Base-by-base conservation (phyloP, 768 basidiomycete genomes). In the Macrolepiota albuminosa region DNA sequence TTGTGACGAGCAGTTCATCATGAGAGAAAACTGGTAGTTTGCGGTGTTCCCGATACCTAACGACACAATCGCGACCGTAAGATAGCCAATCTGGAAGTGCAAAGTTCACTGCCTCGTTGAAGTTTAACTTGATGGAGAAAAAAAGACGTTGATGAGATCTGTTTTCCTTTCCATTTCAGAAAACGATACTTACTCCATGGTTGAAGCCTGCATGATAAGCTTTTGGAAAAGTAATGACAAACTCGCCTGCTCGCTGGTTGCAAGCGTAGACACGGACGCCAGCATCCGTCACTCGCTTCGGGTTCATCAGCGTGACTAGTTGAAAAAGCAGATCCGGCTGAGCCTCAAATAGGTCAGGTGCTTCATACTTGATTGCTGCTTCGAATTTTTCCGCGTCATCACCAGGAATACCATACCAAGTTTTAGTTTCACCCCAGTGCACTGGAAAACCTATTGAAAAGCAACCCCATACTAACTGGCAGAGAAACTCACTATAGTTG, bases 351-450 rank as follows among this genome's bases (percentile, higher is more conserved):
- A 99, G 83, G 72, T 99, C 97, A 14, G 97, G 97, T 26, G 97
- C 97, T 73, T 98, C 95, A 57, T 83, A 82, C 74, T 88, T 89
- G 72, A 99, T 97, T 29, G 96, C 96, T 33, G 89, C 87, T 74
- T 99, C 97, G 69, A 99, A 98, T 72, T 93, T 93, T 65, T 92
- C 93, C 31, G 95, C 95, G 67, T 97, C 92, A 53, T 86, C 84
- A n/a, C 91, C 96, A 7, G 97, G 96, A 46, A 98, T 90, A 53
- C 95, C 95, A 73, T 99, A 99, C 97, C 97, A 99, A 0, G 96
- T 99, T 79, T 99, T 99, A 37, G 96, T 96, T 71, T 97, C 96
- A 33, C 97, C 97, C 93, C 94, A 98, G 71, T 98, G 95, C 90
- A 96, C 94, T 95, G 64, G 7, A 21, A 48, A 33, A 9, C 7